Base-by-base conservation (phyloP, 2,329 filamentous ascomycete species). In the Magnaporthales sp. region DNA sequence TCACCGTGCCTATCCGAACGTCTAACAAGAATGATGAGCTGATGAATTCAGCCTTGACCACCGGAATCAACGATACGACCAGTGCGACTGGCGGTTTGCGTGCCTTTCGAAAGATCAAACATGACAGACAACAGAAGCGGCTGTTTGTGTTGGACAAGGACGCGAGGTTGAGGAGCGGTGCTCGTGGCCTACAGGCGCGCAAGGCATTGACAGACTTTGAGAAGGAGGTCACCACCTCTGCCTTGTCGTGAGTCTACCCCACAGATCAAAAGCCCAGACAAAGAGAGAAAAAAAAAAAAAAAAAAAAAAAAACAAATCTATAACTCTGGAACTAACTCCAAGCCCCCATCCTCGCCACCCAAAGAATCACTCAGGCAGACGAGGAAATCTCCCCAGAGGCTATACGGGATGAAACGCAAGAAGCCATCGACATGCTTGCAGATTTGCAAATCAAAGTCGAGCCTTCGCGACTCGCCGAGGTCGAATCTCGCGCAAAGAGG, bases 81-180 rank as follows among this genome's bases (percentile, higher is more conserved):
- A 86, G 84, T 70, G 90, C 91, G 27, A 81, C 86, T 67, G 84
- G 83, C 0, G 83, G 89, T 0, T 79, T 92, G 1, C 81, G 80
- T 19, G 86, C 87, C 0, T 79, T 90, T 46, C 84, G 91, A 24
- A 80, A 80, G 64, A 76, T 93, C 29, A 84, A 83, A 29, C 84
- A 91, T 71, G 83, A 88, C 68, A 81, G 86, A 26, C 79, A 90
- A 51, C 82, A 86, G 70, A 83, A 84, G 71, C 83, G 86, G 7
- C 79, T 93, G 3, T 91, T 90, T 67, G 83, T 88, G 24, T 83
- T 88, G 0, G 88, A 91, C 72, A 91, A 93, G 70, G 88, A 92
- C 73, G 91, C 91, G 8, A 82, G 86, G 58, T 78, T 92, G 56
- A 82, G 91, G 65, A 94, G 91, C 72, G 92, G 92, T 38, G 85